Conservation (phyloP, 1,139 yeast genomes). For the Hansenula anomala region DNA sequence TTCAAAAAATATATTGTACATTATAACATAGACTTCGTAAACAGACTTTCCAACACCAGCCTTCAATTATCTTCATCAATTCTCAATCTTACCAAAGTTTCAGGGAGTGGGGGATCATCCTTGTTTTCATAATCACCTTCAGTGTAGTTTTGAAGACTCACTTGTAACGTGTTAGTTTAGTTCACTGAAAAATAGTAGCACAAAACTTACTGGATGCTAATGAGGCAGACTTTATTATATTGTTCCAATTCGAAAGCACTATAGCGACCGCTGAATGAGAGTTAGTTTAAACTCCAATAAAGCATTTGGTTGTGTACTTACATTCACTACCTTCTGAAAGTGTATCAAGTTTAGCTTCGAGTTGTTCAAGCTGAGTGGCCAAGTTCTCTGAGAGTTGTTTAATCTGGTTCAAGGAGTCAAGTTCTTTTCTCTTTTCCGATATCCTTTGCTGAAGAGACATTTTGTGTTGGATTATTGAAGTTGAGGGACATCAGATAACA, state of each 20-base stretch:
- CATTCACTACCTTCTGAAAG: slow-evolving; percentile 24
- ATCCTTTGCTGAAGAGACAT: slow-evolving; percentile 23
- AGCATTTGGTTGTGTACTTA: too few relatives aligned
- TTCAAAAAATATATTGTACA: slow-evolving; percentile 9
- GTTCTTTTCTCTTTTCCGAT: slow-evolving; percentile 17
- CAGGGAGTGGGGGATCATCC: slow-evolving; percentile 47
- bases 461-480: too few relatives aligned
- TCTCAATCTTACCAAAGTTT: slow-evolving; percentile 64
- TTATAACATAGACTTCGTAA: too few relatives aligned
- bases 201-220: slow-evolving; percentile 46
- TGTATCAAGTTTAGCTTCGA: slow-evolving; percentile 22
- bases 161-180: slow-evolving; percentile 10
- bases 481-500: too few relatives aligned
- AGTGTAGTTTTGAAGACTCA: slow-evolving; percentile 46
- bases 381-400: slow-evolving; percentile 15
- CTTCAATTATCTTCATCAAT: slow-evolving; percentile 34
- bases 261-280: slow-evolving; percentile 35
- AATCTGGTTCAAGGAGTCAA: slow-evolving; percentile 15
- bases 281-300: slow-evolving; percentile 3
- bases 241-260: slow-evolving; percentile 66
- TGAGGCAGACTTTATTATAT: slow-evolving; percentile 59
- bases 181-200: neutral
- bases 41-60: too few relatives aligned
- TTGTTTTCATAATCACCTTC: slow-evolving; percentile 41
- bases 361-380: slow-evolving; percentile 20